Conservation (phyloP, 2,329 filamentous ascomycete genomes). For the Erysiphe pulchra region DNA sequence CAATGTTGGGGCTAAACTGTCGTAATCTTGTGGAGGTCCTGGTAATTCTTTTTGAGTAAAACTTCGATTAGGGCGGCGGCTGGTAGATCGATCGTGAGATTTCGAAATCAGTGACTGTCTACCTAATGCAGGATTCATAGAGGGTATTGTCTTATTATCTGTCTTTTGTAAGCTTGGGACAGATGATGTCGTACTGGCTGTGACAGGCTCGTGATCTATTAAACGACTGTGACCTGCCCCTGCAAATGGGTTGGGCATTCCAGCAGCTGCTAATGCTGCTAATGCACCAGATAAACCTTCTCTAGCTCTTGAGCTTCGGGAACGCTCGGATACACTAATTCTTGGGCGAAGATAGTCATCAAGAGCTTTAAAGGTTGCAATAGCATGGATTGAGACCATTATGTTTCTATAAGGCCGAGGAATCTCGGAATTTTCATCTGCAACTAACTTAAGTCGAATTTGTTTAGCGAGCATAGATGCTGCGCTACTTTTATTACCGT, state of each 20-base stretch:
- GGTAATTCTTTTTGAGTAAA: constrained; percentile 26
- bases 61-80: constrained; percentile 38
- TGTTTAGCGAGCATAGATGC: constrained; percentile 95
- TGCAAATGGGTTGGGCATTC: constrained; percentile 25
- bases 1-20: constrained; percentile 41
- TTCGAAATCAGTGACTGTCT: constrained; percentile 16
- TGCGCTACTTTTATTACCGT: constrained; percentile 71
- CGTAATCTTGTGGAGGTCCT: constrained; percentile 28
- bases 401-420: constrained; percentile 73
- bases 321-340: constrained; percentile 57
- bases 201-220: constrained; percentile 9
- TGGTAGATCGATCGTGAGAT: constrained; percentile 29
- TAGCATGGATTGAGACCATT: constrained; percentile 96
- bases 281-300: constrained; percentile 42
- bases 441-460: constrained; percentile 64
- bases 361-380: constrained; percentile 88
- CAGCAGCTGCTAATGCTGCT: constrained; percentile 51
- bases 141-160: constrained; percentile 21
- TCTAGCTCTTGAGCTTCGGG: constrained; percentile 30
- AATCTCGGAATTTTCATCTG: constrained; percentile 76
- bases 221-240: constrained; percentile 11
- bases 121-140: constrained; percentile 19
- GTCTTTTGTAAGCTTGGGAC: constrained; percentile 12
- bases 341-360: constrained; percentile 87
- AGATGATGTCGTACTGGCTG: constrained; percentile 15